Evolutionary conservation across 1,284 basidiomycete species (phyloP).

Genomic region (Mrakiaceae sp.): DNA sequence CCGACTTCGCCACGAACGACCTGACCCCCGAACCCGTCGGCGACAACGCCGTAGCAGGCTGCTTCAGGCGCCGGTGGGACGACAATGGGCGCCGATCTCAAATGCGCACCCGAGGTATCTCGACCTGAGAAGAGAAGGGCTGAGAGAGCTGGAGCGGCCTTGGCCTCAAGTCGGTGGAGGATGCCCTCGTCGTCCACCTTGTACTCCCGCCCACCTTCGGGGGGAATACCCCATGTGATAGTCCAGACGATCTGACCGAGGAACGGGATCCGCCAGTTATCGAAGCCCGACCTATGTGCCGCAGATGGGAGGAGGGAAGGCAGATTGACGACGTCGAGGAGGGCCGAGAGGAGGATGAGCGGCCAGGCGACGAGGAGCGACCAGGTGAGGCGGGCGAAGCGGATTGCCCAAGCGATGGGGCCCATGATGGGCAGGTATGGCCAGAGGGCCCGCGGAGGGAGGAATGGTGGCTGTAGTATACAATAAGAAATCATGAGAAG

Average conservation of each 20-base stretch:
- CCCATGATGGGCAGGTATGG: neutral
- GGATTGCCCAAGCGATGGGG: neutral
- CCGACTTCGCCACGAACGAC: neutral
- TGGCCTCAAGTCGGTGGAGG: neutral
- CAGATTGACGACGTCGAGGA: neutral
- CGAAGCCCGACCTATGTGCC: neutral
- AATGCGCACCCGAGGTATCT: neutral
- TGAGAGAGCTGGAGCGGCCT: neutral
- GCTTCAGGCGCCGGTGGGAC: neutral
- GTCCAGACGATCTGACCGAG: neutral
- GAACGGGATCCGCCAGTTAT: neutral
- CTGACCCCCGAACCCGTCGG: slow-evolving; percentile 2
- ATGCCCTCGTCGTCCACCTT: neutral
- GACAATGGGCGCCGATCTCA: neutral
- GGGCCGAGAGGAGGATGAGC: neutral
- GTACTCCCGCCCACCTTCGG: neutral
- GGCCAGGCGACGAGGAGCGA: neutral
- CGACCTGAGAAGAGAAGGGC: neutral
- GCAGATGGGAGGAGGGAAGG: neutral
- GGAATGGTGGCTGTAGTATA: neutral
- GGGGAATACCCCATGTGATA: neutral
- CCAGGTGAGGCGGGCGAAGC: slow-evolving; percentile 1
- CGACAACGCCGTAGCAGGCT: slow-evolving; percentile 4
- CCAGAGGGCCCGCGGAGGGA: neutral
- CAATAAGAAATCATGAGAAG: neutral